Evolutionary conservation across 202 grass and related monocot genomes (phyloP).

Genomic region (Brachypodium distachyon): DNA sequence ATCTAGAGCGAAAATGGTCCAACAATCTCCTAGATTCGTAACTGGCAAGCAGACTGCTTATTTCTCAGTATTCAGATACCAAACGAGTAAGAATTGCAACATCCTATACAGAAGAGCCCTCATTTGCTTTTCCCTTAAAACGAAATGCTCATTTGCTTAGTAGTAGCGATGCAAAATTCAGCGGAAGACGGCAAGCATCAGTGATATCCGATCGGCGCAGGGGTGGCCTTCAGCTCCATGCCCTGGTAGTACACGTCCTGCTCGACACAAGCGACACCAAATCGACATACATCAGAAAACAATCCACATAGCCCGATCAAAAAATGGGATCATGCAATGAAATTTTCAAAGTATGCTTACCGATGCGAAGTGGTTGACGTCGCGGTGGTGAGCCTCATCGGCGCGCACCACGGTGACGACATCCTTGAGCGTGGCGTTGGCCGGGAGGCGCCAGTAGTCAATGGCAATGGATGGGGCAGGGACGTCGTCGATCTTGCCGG

Average conservation of each 20-base stretch:
- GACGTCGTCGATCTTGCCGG: constrained; percentile 77
- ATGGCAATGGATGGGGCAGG: constrained; percentile 87
- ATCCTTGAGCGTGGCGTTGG: constrained; percentile 83
- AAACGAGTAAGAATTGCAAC: neutral
- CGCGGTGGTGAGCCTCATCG: constrained; percentile 96
- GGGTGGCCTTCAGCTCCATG: constrained; percentile 69
- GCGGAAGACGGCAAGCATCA: constrained; percentile 21
- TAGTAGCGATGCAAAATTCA: constrained; percentile 15
- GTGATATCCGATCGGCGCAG: constrained; percentile 78
- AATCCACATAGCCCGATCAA: neutral
- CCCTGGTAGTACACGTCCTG: constrained; percentile 91
- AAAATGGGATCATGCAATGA: neutral
- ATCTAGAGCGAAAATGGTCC: constrained; percentile 1
- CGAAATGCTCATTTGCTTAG: constrained; percentile 21
- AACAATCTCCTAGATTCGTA: constrained; percentile 14
- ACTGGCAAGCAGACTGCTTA: constrained; percentile 14
- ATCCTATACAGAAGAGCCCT: neutral
- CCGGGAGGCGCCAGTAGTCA: constrained; percentile 87
- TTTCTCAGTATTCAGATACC: constrained; percentile 4
- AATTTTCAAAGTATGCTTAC: constrained; percentile 20
- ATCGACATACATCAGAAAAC: neutral
- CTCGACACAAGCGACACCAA: neutral
- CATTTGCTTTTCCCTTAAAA: neutral
- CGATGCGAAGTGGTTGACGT: constrained; percentile 95
- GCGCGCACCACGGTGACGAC: constrained; percentile 80